phyloP scores from a whole-genome alignment of 2,329 filamentous ascomycete genomes.

The Fusarium brevicatenulatum region DNA sequence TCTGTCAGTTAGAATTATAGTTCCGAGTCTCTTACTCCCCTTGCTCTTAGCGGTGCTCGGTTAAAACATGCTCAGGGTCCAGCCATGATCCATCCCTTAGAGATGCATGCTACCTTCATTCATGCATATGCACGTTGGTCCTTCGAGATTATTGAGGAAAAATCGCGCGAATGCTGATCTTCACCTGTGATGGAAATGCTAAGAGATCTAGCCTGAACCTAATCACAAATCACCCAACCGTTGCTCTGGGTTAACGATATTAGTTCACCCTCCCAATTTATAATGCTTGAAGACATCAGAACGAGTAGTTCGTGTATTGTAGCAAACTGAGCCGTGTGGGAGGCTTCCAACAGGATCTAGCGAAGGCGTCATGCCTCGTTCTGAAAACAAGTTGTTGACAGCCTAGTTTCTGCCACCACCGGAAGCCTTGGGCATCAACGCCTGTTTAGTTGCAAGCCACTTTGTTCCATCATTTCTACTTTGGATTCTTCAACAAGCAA shows the following conservation, averaged over 20 bases:
- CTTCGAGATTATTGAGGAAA: constrained; percentile 1
- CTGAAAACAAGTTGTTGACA: background rate
- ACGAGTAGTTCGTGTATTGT: background rate
- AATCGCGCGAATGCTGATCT: constrained; percentile 28
- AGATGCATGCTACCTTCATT: constrained; percentile 14
- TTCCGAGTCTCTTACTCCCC: background rate
- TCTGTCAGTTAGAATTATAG: background rate
- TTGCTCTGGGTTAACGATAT: background rate
- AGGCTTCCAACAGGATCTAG: background rate
- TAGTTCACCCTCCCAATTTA: background rate
- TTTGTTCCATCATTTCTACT: background rate
- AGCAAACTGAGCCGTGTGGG: background rate
- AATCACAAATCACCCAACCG: background rate
- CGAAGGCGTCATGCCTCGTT: background rate
- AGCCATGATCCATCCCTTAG: constrained; percentile 10
- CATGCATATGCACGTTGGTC: background rate
- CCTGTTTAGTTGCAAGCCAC: background rate
- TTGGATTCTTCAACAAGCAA: background rate
- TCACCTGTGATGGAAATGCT: background rate
- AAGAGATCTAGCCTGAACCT: constrained; percentile 12
- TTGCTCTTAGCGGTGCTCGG: too few species aligned
- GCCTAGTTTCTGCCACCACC: constrained; percentile 17
- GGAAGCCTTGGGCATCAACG: background rate
- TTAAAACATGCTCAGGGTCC: background rate
- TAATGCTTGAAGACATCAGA: background rate